Evolutionary conservation across 2,329 filamentous ascomycete species (phyloP), one percentile per base, ranked within the genome.

Genomic region (Mycosphaerella arachidis): DNA sequence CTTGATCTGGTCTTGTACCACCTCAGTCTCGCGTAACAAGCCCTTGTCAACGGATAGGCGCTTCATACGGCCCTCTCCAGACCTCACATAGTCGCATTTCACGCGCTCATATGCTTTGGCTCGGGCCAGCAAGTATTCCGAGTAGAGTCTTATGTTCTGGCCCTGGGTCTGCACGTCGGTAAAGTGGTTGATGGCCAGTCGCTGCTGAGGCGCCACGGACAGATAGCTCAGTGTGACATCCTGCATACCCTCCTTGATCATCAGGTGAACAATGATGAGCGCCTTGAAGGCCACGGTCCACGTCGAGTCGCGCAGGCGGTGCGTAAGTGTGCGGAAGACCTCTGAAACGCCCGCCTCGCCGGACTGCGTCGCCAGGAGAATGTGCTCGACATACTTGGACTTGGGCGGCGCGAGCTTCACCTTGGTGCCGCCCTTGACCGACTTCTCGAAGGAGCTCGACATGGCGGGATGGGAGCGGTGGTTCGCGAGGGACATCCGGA

Each of bases 281-380:
- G 91, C 88, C 81, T 99, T 99, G 86, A 97, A 96, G 66, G 96
- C 93, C 59, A 97, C 92, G n/a, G 94, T 99, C 94, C 94, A 99
- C 81, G 94, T 96, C 67, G 93, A 93, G 75, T 99, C 94, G 73
- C 92, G 88, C 67, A 99, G 78, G 55, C 94, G 86, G 74, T 91
- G 86, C 73, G 95, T 92, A 57, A 99, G 81, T 46, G 92, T 91
- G 62, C 94, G 88, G 75, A 99, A 97, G 72, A 99, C 90, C 78
- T 99, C 94, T 61, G 88, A 93, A 61, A 99, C 91, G 67, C 93
- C 94, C 56, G 91, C 90, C 77, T 99, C 94, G 68, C 92, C 94
- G 24, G 92, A 89, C 77, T 97, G 91, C 40, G 94, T 99, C 64
- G 94, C 93, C 67, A 97, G 84, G 59, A 99, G 84, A 73, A 99